Percentiles rank a stretch among this genome's conserved stretches.
phyloP scores from a whole-genome alignment of 345 rosid species.

The Syzygium aqueum region DNA sequence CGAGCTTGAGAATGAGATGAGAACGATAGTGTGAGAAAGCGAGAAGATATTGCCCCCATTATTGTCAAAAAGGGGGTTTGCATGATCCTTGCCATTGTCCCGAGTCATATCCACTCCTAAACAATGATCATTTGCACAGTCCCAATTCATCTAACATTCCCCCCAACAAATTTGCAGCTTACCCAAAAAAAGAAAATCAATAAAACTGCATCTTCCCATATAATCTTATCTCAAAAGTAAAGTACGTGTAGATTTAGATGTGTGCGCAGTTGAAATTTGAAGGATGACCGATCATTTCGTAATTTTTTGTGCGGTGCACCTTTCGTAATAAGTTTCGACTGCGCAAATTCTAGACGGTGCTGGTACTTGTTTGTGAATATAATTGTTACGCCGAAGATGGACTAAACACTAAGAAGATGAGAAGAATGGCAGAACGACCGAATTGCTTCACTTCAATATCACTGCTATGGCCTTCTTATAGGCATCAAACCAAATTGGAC shows the following conservation, averaged over 20 bases:
- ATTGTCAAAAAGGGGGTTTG: neutral
- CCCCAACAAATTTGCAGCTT: neutral
- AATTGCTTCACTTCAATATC: neutral
- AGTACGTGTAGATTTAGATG: too few relatives aligned
- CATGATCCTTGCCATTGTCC: neutral
- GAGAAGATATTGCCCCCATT: neutral
- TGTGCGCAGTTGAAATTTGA: too few relatives aligned
- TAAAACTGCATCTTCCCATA: neutral
- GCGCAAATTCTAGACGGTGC: neutral
- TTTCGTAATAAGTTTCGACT: neutral
- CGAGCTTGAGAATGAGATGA: neutral
- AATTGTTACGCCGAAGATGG: neutral
- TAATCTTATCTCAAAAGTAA: neutral
- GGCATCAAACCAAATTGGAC: rapidly evolving
- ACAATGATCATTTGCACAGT: neutral
- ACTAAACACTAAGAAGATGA: neutral
- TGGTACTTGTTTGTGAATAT: neutral
- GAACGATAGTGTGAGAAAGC: neutral
- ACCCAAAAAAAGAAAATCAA: neutral
- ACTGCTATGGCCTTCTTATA: neutral
- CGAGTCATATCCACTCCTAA: neutral
- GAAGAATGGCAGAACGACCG: neutral
- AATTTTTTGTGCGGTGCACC: neutral
- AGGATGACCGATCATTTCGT: neutral
- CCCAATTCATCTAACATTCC: neutral